phyloP scores from a whole-genome alignment of 129 eudicot genomes.

The Chrysanthemum seticuspe region DNA sequence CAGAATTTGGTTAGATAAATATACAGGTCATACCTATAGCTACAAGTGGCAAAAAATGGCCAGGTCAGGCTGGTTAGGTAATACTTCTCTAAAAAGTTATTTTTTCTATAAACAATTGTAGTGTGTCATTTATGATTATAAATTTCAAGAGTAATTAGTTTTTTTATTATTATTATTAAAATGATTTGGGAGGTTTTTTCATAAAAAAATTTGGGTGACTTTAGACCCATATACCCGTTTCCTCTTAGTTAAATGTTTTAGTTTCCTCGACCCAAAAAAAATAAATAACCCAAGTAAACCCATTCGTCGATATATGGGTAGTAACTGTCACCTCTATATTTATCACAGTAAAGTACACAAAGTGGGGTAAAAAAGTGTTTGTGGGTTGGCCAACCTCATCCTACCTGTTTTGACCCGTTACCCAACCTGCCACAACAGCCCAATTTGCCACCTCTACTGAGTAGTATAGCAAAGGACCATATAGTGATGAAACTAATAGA shows the following conservation, averaged over 20 bases:
- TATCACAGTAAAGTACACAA: too few species aligned
- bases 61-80: too few species aligned
- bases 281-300: background rate
- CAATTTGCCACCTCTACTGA: background rate
- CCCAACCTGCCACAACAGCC: background rate
- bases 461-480: background rate
- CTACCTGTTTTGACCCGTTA: background rate
- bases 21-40: too few species aligned
- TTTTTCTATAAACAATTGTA: too few species aligned
- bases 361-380: too few species aligned
- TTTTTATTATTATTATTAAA: background rate
- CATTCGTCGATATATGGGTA: background rate
- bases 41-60: background rate
- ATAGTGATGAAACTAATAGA: background rate
- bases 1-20: conserved; percentile 42
- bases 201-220: background rate
- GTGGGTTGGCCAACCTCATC: background rate
- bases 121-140: too few species aligned
- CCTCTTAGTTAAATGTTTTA: too few species aligned
- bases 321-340: background rate
- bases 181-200: background rate
- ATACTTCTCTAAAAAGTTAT: too few species aligned
- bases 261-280: background rate
- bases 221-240: background rate
- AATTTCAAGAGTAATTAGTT: background rate